These are phyloP conservation scores for Boletus semigastroideus DNA, from an alignment of 1,284 basidiomycete genomes.

Conservation along the genomic window DNA sequence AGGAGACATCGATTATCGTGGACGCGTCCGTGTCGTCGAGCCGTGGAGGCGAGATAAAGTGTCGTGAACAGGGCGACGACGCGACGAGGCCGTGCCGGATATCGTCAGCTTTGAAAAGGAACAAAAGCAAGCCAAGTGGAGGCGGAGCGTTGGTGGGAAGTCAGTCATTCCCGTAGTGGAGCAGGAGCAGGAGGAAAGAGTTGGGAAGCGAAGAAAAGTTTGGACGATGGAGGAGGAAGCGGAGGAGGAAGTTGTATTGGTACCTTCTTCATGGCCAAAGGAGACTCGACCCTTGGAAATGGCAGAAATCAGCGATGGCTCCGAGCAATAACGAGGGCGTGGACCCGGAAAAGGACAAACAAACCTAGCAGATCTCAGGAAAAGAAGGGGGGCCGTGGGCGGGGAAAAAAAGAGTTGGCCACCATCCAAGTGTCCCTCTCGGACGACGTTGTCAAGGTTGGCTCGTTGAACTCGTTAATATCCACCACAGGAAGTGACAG, in stretches of 20 bases:
- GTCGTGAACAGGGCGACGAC: conserved; percentile 69
- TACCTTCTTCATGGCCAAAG: conserved; percentile 35
- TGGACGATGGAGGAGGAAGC: conserved; percentile 25
- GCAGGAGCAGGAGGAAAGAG: conserved; percentile 1
- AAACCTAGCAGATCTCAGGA: conserved; percentile 7
- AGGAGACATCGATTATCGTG: conserved; percentile 15
- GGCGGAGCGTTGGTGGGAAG: conserved; percentile 24
- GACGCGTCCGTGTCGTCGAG: conserved; percentile 12
- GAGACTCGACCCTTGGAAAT: conserved; percentile 28
- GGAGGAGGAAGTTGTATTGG: conserved; percentile 27
- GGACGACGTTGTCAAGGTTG: conserved; percentile 56
- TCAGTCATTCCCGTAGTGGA: conserved; percentile 15
- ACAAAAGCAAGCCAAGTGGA: conserved; percentile 42
- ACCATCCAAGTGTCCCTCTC: conserved; percentile 45
- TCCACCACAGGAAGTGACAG: not conserved
- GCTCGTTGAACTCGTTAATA: conserved; percentile 19
- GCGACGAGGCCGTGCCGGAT: conserved; percentile 74
- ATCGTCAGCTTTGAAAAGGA: conserved; percentile 67
- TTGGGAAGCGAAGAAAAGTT: conserved; percentile 27
- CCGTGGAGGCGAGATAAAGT: conserved; percentile 40
- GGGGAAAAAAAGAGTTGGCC: conserved; percentile 7
- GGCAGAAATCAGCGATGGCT: conserved; percentile 21
- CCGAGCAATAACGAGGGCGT: conserved; percentile 11
- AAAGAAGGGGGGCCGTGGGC: conserved; percentile 8
- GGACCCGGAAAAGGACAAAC: conserved; percentile 16